phyloP scores from a whole-genome alignment of 2,329 filamentous ascomycete genomes.

The Pseudopithomyces chartarum region DNA sequence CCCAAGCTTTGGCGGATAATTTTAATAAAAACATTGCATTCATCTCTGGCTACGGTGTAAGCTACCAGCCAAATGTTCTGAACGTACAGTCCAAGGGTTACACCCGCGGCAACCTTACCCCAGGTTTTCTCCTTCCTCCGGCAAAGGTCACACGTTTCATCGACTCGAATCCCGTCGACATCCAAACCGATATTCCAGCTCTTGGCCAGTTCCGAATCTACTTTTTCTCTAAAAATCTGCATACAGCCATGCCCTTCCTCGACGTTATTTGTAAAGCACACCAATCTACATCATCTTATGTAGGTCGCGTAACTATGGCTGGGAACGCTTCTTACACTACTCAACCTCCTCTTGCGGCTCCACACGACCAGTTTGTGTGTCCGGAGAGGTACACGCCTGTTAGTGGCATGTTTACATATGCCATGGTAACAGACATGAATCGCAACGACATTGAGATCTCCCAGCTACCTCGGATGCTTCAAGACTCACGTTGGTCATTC shows the following conservation, averaged over 20 bases:
- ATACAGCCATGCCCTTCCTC: conserved; percentile 61
- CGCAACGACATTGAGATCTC: conserved; percentile 69
- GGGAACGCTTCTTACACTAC: conserved; percentile 66
- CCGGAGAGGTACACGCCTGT: conserved; percentile 71
- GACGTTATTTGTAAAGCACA: conserved; percentile 63
- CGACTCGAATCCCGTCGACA: conserved; percentile 77
- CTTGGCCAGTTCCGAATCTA: conserved; percentile 79
- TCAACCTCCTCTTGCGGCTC: conserved; percentile 61
- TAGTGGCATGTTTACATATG: conserved; percentile 71
- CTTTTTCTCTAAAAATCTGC: conserved; percentile 69
- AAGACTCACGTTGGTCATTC: conserved; percentile 72
- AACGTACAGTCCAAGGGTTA: conserved; percentile 62
- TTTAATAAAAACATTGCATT: conserved; percentile 74
- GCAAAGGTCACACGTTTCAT: conserved; percentile 75
- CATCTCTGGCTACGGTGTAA: conserved; percentile 73
- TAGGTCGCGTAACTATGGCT: conserved; percentile 63
- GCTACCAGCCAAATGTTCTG: conserved; percentile 67
- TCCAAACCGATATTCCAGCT: conserved; percentile 79
- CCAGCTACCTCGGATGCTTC: conserved; percentile 65
- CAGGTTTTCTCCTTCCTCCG: conserved; percentile 61
- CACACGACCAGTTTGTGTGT: conserved; percentile 68
- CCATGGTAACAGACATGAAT: conserved; percentile 65
- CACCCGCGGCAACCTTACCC: conserved; percentile 51
- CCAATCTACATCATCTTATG: conserved; percentile 57
- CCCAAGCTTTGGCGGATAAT: conserved; percentile 67